Base-by-base conservation (phyloP, 768 basidiomycete species). In the Calocera viscosa region DNA sequence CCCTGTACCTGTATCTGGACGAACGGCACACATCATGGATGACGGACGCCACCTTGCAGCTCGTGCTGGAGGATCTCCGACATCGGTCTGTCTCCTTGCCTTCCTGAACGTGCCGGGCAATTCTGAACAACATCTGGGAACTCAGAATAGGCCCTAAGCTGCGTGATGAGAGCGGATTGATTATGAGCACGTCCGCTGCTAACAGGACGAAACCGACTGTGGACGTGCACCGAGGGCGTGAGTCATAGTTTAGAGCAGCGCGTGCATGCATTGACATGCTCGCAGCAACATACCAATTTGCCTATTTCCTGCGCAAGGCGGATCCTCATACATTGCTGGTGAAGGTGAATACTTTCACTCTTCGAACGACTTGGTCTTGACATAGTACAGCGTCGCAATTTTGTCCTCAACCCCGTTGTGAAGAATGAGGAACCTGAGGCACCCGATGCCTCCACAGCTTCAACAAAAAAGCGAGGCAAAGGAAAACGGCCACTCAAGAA, bases 1-100 rank as follows among this genome's bases (percentile, higher is more conserved):
- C 92, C 1, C 75, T 93, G 67, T 92, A 91, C 78, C 77, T 94
- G 2, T 94, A 94, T 75, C 83, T 96, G 32, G 94, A 96, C 73
- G 90, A 91, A 69, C 82, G 84, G 12, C 94, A 96, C 78, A 76
- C 90, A 17, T 81, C 85, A 66, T 96, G 94, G 94, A 95, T 96
- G 92, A 85, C 88, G 5, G 92, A 95, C 71, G 71, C 76, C 28
- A 80, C 89, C 43, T 78, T 95, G 1, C 91, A 93, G 72, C 83
- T 85, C 71, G 89, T 95, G 19, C 80, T 96, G 1, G 81, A 83
- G 11, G 91, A 92, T 74, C 75, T 96, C 60, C 82, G 88, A 70
- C 87, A 89, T 67, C 78, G 86, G 91, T 84, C 40, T 64, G 80
- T 71, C 17, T 66, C 43, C 24, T 53, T 24, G 14, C 63, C 8